A percentile compares a stretch with the other conserved stretches of the same genome.
Conservation (phyloP, 2,329 filamentous ascomycete species). For the Stemphylium lycopersici region DNA sequence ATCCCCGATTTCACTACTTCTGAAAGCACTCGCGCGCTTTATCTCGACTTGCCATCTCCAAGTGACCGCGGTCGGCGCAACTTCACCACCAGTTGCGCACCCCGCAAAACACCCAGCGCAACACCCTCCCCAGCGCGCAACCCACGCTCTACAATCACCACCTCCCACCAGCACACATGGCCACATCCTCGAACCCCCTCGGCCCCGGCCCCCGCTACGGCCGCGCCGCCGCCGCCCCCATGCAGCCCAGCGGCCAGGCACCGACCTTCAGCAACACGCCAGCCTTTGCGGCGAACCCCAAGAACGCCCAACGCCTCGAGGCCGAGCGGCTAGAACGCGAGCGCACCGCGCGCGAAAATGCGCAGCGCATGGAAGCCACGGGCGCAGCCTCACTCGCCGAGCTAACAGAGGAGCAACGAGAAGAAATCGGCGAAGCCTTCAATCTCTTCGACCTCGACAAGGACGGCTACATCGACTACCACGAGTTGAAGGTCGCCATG, state of each 20-base stretch:
- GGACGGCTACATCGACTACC: conserved; percentile 92
- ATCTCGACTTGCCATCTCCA: not conserved
- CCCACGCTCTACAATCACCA: not conserved
- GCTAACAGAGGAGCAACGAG: conserved; percentile 84
- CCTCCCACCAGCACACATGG: conserved; percentile 49
- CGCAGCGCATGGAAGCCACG: conserved; percentile 52
- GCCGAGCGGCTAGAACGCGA: conserved; percentile 51
- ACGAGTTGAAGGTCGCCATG: conserved; percentile 95
- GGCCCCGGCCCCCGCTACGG: conserved; percentile 62
- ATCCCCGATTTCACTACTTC: not conserved
- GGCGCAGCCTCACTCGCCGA: conserved; percentile 58
- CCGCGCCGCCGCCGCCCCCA: conserved; percentile 33
- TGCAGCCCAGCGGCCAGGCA: conserved; percentile 20
- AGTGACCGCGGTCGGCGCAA: not conserved
- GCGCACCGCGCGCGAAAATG: conserved; percentile 45
- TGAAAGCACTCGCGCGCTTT: not conserved
- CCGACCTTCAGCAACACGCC: conserved; percentile 40
- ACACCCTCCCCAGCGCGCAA: not conserved
- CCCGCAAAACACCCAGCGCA: conserved; percentile 6
- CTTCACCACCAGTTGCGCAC: conserved; percentile 11
- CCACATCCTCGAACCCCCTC: conserved; percentile 59
- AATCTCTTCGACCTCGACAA: conserved; percentile 96
- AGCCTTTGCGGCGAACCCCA: conserved; percentile 52
- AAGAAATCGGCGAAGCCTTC: conserved; percentile 97
- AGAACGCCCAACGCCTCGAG: conserved; percentile 50